Base-by-base conservation (phyloP, 257 asterid genomes). In the Haberlea rhodopensis region DNA sequence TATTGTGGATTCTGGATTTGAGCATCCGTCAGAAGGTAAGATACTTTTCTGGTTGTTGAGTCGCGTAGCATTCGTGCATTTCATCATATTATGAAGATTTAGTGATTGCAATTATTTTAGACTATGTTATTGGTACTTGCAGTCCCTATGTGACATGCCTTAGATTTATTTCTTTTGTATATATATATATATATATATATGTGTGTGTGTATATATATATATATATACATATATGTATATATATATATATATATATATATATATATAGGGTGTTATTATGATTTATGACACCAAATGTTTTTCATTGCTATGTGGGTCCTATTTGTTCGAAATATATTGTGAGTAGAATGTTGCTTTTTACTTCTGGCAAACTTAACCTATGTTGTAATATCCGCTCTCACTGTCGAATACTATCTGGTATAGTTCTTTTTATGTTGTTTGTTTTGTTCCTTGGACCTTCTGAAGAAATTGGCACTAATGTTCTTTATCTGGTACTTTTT, bases 1-100 rank as follows among this genome's bases (percentile, higher is more conserved):
- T 53, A 82, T 82, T 24, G 87, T 82, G 29, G 87, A 82, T 75
- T 82, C 82, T 8, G 87, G 87, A 48, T 82, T 82, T 64, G 87
- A 82, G 32, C 87, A 82, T 79, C 87, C 87, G 48, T 82, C 87
- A 5, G 87, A 82, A 79, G 87, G 85, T 74, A 79, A 72, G 68
- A 69, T 34, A 23, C 55, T 24, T 40, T 21, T 52, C 56, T 54
- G 22, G 34, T 28, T 31, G 24, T 60, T 51, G 18, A 43, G 59
- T 57, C 27, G 28, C 21, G 1, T 45, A 43, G 31, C 22, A 43
- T 11, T 51, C 18, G 6, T 65, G 60, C 23, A n/a, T 24, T 16
- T 29, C 15, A 40, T 49, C 34, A 1, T 16, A 29, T 18, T n/a
- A 21, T 49, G 18, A 15, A 13, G 49, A 40, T 40, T 37, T 40